Conservation (phyloP, 768 basidiomycete species). For the Suillus paluster region DNA sequence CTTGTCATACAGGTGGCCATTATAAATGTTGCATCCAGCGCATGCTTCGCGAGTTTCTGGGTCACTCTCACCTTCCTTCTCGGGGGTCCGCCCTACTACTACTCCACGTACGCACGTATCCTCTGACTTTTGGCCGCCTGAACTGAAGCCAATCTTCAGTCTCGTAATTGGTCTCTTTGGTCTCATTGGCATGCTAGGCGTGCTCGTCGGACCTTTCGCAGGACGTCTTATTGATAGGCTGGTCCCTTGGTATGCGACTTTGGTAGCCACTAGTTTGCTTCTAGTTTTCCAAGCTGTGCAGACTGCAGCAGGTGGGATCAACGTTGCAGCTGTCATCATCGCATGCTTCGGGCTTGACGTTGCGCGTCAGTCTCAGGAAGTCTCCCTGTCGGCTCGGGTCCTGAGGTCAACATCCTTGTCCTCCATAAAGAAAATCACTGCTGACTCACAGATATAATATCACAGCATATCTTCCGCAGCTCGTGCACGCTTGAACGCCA, state of each 20-base stretch:
- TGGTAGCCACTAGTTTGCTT: conserved; percentile 54
- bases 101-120: conserved; percentile 57
- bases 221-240: conserved; percentile 73
- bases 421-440: neutral
- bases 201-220: conserved; percentile 67
- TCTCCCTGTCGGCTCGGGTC: conserved; percentile 64
- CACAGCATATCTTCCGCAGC: conserved; percentile 47
- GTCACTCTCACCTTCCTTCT: conserved; percentile 84
- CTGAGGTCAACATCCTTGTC: conserved; percentile 46
- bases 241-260: conserved; percentile 77
- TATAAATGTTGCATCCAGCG: conserved; percentile 61
- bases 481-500: conserved; percentile 75
- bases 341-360: conserved; percentile 74
- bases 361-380: conserved; percentile 75
- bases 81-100: conserved; percentile 74
- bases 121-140: neutral
- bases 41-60: conserved; percentile 68
- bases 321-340: conserved; percentile 71
- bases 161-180: conserved; percentile 76
- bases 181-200: conserved; percentile 73
- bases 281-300: conserved; percentile 64
- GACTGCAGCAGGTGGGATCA: conserved; percentile 69
- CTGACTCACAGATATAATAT: conserved; percentile 9
- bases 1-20: conserved; percentile 70
- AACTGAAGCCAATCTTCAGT: conserved; percentile 21